A percentile compares a stretch with the other conserved stretches of the same genome.
These are phyloP conservation scores for Phaeosphaeria sp. DNA, from an alignment of 2,329 filamentous ascomycete species.

Conservation along the genomic window DNA sequence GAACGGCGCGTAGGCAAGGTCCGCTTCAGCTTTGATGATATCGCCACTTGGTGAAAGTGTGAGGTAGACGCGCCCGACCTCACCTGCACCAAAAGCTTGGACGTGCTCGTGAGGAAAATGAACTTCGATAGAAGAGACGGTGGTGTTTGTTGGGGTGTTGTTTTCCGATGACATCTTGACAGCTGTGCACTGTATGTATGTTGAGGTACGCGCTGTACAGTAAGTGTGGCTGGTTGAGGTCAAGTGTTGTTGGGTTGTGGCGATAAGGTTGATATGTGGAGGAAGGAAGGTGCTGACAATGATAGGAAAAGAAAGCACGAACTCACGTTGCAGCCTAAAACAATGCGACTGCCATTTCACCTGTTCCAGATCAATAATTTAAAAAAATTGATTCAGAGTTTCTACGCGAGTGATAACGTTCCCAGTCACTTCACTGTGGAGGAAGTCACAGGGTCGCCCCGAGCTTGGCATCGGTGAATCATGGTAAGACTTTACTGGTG, in stretches of 20 bases:
- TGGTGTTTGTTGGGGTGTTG: background rate
- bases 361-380: background rate
- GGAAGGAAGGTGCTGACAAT: background rate
- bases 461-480: no score
- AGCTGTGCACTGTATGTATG: background rate
- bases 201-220: background rate
- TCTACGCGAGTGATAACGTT: background rate
- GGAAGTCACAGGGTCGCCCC: no score
- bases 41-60: background rate
- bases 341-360: background rate
- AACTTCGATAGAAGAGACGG: background rate
- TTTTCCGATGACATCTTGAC: background rate
- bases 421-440: background rate
- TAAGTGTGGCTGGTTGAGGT: background rate
- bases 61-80: conserved; percentile 11
- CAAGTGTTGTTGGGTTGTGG: background rate
- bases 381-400: background rate
- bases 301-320: background rate
- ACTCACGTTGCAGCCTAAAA: background rate
- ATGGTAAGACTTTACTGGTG: no score
- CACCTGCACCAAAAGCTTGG: conserved; percentile 10
- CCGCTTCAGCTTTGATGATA: conserved; percentile 7
- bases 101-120: conserved; percentile 10
- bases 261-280: background rate
- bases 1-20: conserved; percentile 9